Base-by-base conservation (phyloP, 768 basidiomycete genomes). In the Mycena rosella region DNA sequence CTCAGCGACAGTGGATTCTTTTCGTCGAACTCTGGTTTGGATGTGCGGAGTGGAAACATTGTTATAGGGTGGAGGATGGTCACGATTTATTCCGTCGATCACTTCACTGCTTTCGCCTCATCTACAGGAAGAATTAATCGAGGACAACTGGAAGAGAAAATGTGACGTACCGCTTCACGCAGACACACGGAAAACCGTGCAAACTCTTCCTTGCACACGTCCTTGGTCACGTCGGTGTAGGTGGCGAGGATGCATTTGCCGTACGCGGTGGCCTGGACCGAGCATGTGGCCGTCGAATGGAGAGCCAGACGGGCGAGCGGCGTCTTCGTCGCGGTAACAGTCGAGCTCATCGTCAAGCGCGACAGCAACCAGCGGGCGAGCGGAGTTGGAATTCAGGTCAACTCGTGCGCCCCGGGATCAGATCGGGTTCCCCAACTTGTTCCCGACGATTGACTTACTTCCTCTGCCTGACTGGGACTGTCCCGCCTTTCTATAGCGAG, bases 191-290 rank as follows among this genome's bases (percentile, higher is more conserved):
- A 91, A 78, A 99, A 99, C 69, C 87, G 88, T 15, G 83, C 83
- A 68, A 98, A 99, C 78, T 98, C 95, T 2, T 86, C 86, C 57
- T 88, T 88, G 81, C 97, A 99, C 72, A 89, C 87, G 72, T 94
- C 93, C 77, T 92, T 92, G 65, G 82, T 87, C 7, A 95, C 91
- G 68, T 99, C 97, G 32, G 88, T 88, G 78, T 98, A 97, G 5
- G 87, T 87, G 2, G 88, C 86, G 30, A 92, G 82, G 51, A 99
- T 90, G 79, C 97, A 99, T 82, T 92, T 91, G 26, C 95, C 97
- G 76, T 99, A 99, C 6, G 80, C 83, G 4, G 88, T 78, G 26
- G 96, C 96, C 75, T 96, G 87, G 11, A 83, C 68, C 15, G 91
- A 82, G 73, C 93, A 94, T 17, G 92, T 93, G 3, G 85, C 84